Evolutionary conservation across 1,139 yeast species (phyloP).

Genomic region (Taphrina pruni): DNA sequence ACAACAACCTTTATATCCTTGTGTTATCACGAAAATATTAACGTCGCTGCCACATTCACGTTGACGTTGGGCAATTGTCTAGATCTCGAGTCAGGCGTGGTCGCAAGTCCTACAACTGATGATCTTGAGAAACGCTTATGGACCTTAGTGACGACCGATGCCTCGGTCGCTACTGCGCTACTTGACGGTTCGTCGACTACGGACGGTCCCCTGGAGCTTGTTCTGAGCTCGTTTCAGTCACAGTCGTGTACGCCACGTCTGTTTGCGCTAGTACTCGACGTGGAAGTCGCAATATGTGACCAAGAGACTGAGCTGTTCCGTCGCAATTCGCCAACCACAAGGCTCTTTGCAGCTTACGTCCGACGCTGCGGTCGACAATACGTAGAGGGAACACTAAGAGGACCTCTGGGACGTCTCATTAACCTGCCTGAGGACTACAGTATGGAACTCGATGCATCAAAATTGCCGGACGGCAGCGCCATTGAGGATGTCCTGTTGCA

Average conservation of each 20-base stretch:
- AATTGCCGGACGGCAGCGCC: neutral
- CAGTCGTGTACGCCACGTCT: conserved; percentile 13
- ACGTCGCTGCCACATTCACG: conserved; percentile 13
- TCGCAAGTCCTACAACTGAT: neutral
- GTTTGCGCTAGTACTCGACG: conserved; percentile 13
- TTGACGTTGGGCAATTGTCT: neutral
- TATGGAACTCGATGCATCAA: conserved; percentile 24
- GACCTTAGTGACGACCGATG: conserved; percentile 6
- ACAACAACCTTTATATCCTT: conserved; percentile 11
- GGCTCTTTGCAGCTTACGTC: conserved; percentile 18
- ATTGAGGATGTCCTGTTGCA: neutral
- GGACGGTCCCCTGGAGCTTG: conserved; percentile 6
- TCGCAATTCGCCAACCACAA: conserved; percentile 27
- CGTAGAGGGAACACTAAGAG: conserved; percentile 6
- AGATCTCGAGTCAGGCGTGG: conserved; percentile 1
- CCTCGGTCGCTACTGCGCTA: conserved; percentile 13
- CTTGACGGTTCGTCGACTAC: conserved; percentile 18
- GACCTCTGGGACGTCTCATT: conserved; percentile 5
- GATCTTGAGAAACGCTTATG: neutral
- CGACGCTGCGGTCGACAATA: conserved; percentile 14
- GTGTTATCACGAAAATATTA: conserved; percentile 11
- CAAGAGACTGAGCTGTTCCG: conserved; percentile 34
- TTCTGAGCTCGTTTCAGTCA: conserved; percentile 11
- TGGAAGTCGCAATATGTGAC: conserved; percentile 20
- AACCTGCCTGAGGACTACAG: conserved; percentile 13